Evolutionary conservation across 805 yeast genomes (phyloP), one percentile per base, ranked within the genome.

Genomic region (Metschnikowia continentalis): DNA sequence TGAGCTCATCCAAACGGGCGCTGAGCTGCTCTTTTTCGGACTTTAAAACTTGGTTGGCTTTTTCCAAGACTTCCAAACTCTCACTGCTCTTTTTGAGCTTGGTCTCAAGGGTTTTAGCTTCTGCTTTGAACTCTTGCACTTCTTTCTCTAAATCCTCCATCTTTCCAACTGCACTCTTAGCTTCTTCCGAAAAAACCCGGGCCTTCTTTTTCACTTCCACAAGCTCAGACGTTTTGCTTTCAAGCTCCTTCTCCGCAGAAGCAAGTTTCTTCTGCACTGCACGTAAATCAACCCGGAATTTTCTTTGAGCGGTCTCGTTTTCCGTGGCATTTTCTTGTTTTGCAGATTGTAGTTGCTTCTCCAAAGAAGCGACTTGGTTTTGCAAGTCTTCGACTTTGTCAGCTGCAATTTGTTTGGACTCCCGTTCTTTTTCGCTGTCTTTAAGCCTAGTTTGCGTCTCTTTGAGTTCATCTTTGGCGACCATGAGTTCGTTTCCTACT

Each of bases 401-500:
- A 13, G 32, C 42, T 5, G 22, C 32, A 15, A 11, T 22, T 22
- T 42, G 32, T 49, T 53, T 17, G 54, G 55, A 19, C 56, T 61
- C 35, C 60, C 61, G 8, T 60, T 41, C 46, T 61, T 65, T 14
- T 43, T 53, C 17, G 47, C 42, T 23, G 59, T 47, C 15, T 35
- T 55, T n/a, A 51, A 53, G 22, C 48, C 61, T 7, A 55, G 52
- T n/a, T 59, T 13, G 58, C 37, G 8, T 59, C 61, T 2, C 32
- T 26, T 23, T 47, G 33, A 83, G 47, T 48, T 80, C 69, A 42
- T 86, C 89, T 55, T 79, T 81, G 0, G 90, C 81, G 5, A 79
- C 77, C 1, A 90, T 95, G 6, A 90, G 72, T 46, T 89, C 95
- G 60, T 87, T 80, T 1, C 97, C 97, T 26, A 90, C 76, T 50